Evolutionary conservation across 2,329 filamentous ascomycete species (phyloP).

Genomic region (Botrytis sinoallii): DNA sequence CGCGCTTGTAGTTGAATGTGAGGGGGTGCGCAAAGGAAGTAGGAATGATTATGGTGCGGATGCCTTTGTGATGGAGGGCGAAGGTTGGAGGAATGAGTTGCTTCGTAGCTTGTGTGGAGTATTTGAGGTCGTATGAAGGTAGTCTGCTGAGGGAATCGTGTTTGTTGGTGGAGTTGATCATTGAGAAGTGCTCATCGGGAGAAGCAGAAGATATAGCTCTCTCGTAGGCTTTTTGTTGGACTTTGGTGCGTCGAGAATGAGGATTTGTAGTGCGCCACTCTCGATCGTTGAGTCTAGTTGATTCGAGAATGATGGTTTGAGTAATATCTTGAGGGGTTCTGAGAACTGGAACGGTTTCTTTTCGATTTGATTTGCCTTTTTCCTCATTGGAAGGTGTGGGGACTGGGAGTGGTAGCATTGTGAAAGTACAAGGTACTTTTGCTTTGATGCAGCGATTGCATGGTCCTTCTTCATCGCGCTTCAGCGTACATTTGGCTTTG

Average conservation of each 20-base stretch:
- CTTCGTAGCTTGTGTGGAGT: no score
- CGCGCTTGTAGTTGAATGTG: conserved; percentile 31
- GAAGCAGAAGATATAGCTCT: not conserved
- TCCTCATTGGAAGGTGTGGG: not conserved
- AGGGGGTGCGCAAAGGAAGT: conserved; percentile 36
- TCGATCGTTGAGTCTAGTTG: not conserved
- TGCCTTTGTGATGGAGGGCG: not conserved
- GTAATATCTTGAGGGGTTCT: conserved; percentile 4
- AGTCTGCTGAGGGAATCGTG: not conserved
- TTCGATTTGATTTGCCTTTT: not conserved
- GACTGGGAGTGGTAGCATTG: not conserved
- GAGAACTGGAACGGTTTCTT: not conserved
- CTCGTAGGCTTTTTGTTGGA: conserved; percentile 1
- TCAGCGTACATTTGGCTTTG: conserved; percentile 23
- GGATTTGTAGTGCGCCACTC: conserved; percentile 6
- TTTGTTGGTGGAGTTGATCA: no score
- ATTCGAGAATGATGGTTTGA: conserved; percentile 14
- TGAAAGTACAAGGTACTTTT: conserved; percentile 25
- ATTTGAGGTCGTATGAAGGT: not conserved
- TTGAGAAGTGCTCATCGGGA: not conserved
- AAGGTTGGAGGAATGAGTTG: not conserved
- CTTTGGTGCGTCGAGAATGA: not conserved
- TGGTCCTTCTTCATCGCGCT: conserved; percentile 25
- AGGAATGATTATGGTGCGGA: conserved; percentile 24
- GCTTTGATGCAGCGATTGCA: conserved; percentile 25